Percentiles rank a stretch among this genome's conserved stretches.
phyloP scores from a whole-genome alignment of 345 rosid genomes.

The Eucalyptus polyanthemos region DNA sequence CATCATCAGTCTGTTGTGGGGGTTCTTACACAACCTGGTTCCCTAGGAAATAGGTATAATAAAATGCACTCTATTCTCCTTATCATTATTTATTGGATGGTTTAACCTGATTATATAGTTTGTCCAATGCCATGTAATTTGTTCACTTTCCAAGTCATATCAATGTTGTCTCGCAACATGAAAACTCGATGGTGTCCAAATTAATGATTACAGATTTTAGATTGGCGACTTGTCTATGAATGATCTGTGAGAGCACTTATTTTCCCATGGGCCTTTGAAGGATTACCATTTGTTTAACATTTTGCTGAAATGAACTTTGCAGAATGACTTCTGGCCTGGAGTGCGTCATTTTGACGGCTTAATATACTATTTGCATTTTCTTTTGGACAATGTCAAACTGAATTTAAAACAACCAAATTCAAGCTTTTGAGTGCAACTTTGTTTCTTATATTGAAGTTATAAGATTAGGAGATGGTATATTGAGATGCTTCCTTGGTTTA shows the following conservation, averaged over 20 bases:
- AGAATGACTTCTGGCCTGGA: neutral
- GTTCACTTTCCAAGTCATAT: neutral
- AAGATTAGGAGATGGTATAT: neutral
- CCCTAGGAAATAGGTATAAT: constrained; percentile 56
- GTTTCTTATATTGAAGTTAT: neutral
- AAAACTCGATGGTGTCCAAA: neutral
- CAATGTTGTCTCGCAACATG: neutral
- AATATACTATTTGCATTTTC: neutral
- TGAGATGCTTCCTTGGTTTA: neutral
- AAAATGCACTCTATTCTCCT: neutral
- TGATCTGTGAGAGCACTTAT: neutral
- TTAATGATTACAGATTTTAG: neutral
- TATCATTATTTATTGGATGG: neutral
- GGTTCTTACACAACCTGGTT: constrained; percentile 70
- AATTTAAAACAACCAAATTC: neutral
- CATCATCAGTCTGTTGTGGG: constrained; percentile 55
- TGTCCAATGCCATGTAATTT: neutral
- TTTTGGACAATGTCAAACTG: neutral
- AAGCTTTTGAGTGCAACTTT: neutral
- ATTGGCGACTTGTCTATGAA: neutral
- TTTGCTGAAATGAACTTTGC: neutral
- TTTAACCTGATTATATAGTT: neutral
- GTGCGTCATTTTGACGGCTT: neutral
- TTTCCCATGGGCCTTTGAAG: neutral
- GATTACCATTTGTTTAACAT: neutral